These are phyloP conservation scores for Paxillus involutus DNA, from an alignment of 768 basidiomycete species.

Conservation along the genomic window DNA sequence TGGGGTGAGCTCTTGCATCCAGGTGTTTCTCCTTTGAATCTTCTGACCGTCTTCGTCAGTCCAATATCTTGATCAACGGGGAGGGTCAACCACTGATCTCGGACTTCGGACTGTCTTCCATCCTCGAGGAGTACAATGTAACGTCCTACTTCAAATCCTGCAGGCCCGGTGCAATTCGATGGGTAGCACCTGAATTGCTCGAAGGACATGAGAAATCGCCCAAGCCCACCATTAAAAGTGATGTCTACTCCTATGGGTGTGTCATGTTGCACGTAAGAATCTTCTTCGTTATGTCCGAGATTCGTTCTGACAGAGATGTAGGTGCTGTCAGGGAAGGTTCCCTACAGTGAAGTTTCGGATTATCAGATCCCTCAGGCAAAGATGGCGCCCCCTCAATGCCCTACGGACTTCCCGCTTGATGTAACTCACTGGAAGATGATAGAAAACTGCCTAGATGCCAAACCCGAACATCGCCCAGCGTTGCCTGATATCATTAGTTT, in stretches of 20 bases:
- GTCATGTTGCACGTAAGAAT: conserved; percentile 19
- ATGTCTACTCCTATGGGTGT: conserved; percentile 21
- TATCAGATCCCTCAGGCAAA: not conserved
- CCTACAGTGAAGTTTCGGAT: not conserved
- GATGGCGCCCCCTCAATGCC: not conserved
- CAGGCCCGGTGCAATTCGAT: conserved; percentile 9
- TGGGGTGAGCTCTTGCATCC: conserved; percentile 1
- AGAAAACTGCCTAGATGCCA: conserved; percentile 2
- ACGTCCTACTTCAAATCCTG: conserved; percentile 16
- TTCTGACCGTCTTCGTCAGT: not conserved
- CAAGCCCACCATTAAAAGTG: conserved; percentile 3
- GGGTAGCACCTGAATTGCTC: conserved; percentile 19
- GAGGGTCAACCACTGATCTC: conserved; percentile 8
- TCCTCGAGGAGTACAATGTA: conserved; percentile 35
- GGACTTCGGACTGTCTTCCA: conserved; percentile 45
- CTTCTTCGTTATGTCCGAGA: not conserved
- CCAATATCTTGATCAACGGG: conserved; percentile 6
- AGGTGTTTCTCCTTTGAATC: not conserved
- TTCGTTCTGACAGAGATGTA: not conserved
- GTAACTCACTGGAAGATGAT: conserved; percentile 4
- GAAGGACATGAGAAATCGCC: not conserved
- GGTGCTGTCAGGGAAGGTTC: conserved; percentile 4
- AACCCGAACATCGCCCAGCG: not conserved
- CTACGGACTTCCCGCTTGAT: not conserved
- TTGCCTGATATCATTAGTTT: not conserved